Conservation (phyloP, 352 stramenopile species). For the Globisporangium heterothallicum region DNA sequence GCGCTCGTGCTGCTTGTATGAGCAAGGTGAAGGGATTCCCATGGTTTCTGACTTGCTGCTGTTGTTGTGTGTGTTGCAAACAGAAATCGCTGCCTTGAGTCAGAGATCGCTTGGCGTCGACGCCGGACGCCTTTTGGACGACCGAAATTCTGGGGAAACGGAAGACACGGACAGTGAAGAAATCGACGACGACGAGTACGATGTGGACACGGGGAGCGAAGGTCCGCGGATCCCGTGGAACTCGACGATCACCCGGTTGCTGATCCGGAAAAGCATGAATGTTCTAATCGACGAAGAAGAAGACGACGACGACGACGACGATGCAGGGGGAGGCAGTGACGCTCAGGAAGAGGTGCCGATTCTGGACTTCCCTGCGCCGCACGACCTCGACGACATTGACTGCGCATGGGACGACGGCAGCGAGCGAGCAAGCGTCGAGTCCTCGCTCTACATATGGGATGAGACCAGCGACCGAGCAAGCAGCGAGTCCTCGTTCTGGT, state of each 20-base stretch:
- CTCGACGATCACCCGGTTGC: slow-evolving; percentile 34
- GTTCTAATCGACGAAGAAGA: slow-evolving; percentile 57
- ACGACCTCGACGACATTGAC: slow-evolving; percentile 40
- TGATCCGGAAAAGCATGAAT: slow-evolving; percentile 48
- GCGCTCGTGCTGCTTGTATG: too few relatives aligned
- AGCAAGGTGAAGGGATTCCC: too few relatives aligned
- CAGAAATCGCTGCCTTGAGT: slow-evolving; percentile 9
- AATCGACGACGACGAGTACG: slow-evolving; percentile 22
- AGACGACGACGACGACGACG: slow-evolving; percentile 33
- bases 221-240: slow-evolving; percentile 38
- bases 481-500: slow-evolving; percentile 1
- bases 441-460: neutral
- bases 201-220: slow-evolving; percentile 27
- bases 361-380: slow-evolving; percentile 35
- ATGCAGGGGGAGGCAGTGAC: neutral
- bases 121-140: too few relatives aligned
- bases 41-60: neutral
- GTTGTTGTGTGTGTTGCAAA: neutral
- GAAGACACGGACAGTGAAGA: slow-evolving; percentile 21
- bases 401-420: slow-evolving; percentile 15
- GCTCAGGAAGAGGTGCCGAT: slow-evolving; percentile 43
- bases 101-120: neutral
- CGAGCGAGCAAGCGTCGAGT: neutral
- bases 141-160: slow-evolving; percentile 15
- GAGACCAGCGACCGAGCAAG: neutral